Conservation (phyloP, 768 basidiomycete genomes). For the Phaffia australis region DNA sequence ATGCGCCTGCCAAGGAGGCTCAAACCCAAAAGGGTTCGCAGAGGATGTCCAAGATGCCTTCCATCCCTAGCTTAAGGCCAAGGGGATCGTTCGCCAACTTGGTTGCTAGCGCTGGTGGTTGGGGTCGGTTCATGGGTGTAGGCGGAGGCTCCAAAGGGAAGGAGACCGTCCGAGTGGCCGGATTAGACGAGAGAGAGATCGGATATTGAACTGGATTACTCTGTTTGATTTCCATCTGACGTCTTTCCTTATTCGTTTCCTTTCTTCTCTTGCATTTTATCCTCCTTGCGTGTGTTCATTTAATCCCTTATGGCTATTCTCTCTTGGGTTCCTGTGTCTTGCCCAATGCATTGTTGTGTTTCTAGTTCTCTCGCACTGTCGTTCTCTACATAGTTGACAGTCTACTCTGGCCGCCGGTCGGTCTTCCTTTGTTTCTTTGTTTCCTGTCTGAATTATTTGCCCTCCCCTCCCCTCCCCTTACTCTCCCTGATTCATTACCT, state of each 20-base stretch:
- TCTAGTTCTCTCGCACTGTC: neutral
- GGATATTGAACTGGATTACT: neutral
- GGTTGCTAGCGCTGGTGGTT: constrained; percentile 20
- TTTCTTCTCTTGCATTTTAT: neutral
- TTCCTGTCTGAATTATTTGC: too few species aligned
- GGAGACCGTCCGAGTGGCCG: constrained; percentile 15
- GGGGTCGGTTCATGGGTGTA: constrained; percentile 18
- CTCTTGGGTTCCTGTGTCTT: neutral
- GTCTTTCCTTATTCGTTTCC: neutral
- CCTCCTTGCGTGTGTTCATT: neutral
- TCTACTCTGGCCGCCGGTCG: too few species aligned
- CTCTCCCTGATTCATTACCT: too few species aligned
- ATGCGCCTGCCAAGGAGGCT: too few species aligned
- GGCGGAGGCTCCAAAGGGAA: constrained; percentile 7
- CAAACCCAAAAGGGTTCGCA: neutral
- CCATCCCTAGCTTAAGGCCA: constrained; percentile 13
- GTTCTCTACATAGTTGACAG: too few species aligned
- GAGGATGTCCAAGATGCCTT: neutral
- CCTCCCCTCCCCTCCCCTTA: too few species aligned
- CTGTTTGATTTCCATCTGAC: neutral
- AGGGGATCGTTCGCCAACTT: constrained; percentile 24
- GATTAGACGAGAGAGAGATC: constrained; percentile 11
- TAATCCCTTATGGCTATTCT: neutral
- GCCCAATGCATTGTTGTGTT: neutral
- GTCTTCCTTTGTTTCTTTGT: too few species aligned